A percentile compares a stretch with the other conserved stretches of the same genome.
Conservation (phyloP, 2,329 filamentous ascomycete genomes). For the Rhinocladiella similis region DNA sequence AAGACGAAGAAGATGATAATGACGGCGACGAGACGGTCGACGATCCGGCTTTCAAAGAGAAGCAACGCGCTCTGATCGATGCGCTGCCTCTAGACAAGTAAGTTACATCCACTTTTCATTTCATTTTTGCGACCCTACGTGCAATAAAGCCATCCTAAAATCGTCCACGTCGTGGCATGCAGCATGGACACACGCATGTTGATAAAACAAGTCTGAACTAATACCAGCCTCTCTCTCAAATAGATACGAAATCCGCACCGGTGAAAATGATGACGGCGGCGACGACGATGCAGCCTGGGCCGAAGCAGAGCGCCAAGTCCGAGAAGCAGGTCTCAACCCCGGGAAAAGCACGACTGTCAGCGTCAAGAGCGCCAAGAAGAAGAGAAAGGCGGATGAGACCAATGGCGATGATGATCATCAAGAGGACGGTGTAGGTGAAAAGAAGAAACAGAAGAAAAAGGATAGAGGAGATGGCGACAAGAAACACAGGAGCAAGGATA, state of each 20-base stretch:
- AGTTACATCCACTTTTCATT: constrained; percentile 38
- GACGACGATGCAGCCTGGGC: constrained; percentile 54
- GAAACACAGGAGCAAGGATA: constrained; percentile 5
- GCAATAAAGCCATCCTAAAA: no score
- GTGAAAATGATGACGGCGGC: constrained; percentile 46
- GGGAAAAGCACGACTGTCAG: constrained; percentile 68
- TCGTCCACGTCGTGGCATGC: no score
- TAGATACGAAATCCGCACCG: constrained; percentile 44
- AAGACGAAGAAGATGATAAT: background rate
- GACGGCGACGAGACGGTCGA: constrained; percentile 82
- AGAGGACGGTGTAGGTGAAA: constrained; percentile 38
- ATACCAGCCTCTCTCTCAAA: constrained; percentile 33
- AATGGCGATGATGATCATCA: constrained; percentile 32
- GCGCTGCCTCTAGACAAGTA: constrained; percentile 84
- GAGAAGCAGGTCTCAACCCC: constrained; percentile 48
- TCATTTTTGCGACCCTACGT: background rate
- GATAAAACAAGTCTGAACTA: constrained; percentile 31
- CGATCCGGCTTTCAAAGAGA: constrained; percentile 68
- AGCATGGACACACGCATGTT: no score
- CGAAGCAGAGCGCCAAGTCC: constrained; percentile 72
- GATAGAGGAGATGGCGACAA: constrained; percentile 14
- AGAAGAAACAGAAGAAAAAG: constrained; percentile 33
- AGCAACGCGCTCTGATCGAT: constrained; percentile 86
- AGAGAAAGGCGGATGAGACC: constrained; percentile 67
- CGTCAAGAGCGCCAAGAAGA: constrained; percentile 71